Evolutionary conservation across 208 protist species (phyloP).

Genomic region (Leishmania tropica): DNA sequence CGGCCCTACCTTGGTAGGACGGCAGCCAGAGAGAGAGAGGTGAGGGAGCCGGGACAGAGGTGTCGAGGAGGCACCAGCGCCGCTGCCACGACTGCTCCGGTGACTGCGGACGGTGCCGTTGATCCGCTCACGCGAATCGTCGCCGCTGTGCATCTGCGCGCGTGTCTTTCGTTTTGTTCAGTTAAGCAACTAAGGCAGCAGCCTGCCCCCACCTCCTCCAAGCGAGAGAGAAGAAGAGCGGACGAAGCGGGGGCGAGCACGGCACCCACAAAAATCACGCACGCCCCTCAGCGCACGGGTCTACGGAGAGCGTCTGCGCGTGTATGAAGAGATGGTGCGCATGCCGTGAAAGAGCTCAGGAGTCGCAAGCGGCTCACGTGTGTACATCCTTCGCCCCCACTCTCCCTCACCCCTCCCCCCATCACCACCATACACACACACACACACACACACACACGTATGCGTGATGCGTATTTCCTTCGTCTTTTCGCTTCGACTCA

Average conservation of each 20-base stretch:
- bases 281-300: background rate
- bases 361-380: background rate
- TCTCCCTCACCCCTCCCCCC: background rate
- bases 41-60: background rate
- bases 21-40: background rate
- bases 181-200: slow-evolving; percentile 4
- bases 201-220: too few species aligned
- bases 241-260: background rate
- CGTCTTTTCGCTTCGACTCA: background rate
- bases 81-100: background rate
- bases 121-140: background rate
- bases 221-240: background rate
- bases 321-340: background rate
- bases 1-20: background rate
- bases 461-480: background rate
- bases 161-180: background rate
- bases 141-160: background rate
- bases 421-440: background rate
- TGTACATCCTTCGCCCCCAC: background rate
- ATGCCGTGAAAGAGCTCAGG: background rate
- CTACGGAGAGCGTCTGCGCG: background rate
- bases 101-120: background rate
- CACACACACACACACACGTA: background rate
- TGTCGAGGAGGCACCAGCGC: background rate
- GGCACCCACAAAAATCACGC: background rate